Evolutionary conservation across 192 early-diverging fungal species (phyloP), one percentile per base, ranked within the genome.

Genomic region (Mortierella alpina): DNA sequence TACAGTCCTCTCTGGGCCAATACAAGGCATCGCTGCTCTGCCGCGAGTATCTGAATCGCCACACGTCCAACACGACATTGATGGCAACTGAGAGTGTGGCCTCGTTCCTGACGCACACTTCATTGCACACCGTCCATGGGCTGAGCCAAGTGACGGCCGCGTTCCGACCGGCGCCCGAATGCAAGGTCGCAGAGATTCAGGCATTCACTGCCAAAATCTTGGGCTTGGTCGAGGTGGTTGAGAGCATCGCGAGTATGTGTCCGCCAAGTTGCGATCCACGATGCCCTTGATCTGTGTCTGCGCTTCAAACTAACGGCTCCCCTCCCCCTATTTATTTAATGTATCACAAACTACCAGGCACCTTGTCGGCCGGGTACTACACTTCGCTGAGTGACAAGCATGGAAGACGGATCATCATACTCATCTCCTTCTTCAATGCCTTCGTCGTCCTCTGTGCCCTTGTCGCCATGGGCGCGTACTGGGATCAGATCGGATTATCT

Each of bases 301-400:
- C 8, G 17, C 54, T 18, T 9, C n/a, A 56, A 23, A 10, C 9
- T 39, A 13, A 59, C 39, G 0, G 6, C 41, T 7, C 17, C 52
- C 13, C 39, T 15, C 39, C 52, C 7, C 17, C 39, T 23, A 6
- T 52, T 45, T 40, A 15, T 66, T 74, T 17, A 20, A 45, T 52
- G 13, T 55, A 13, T 45, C 45, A 44, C 11, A 23, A 41, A 23
- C 15, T 4, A 50, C 47, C 15, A 80, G 77, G 77, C 22, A 68
- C 59, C 39, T 47, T 72, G 47, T 48, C 70, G 3, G 68, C 68
- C 31, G 77, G 70, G 52, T 80, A 80, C 17, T 80, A 80, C 49
- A 20, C 70, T 15, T 72, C 77, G 2, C 13, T 80, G 41, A 80
- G 77, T 14, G 77, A 80, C 22, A 80, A 68, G 60, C 66, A 80